Conservation (phyloP, 176 grass and related monocot genomes). For the Coix lacrymajobi region DNA sequence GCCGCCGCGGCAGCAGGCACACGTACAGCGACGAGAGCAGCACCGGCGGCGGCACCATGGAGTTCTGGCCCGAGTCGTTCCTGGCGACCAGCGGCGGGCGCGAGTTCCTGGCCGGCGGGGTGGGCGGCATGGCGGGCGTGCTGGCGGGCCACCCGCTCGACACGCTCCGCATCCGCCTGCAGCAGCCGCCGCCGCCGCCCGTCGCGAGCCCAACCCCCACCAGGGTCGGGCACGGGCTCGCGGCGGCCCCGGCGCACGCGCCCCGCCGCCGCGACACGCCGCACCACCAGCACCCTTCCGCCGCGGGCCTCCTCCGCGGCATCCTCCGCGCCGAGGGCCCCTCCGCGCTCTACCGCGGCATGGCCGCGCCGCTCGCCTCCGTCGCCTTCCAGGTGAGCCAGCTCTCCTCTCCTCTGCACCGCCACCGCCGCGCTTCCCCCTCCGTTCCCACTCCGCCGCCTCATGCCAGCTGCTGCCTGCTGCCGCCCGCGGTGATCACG, state of each 20-base stretch:
- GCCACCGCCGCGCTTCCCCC: background rate
- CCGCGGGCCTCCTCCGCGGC: constrained; percentile 51
- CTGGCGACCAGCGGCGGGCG: constrained; percentile 70
- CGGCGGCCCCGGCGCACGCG: constrained; percentile 15
- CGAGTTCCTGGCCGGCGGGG: constrained; percentile 81
- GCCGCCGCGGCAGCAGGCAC: background rate
- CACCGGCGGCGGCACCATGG: constrained; percentile 30
- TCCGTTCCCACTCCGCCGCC: too few relatives aligned
- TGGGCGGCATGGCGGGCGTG: constrained; percentile 91
- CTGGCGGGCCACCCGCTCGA: constrained; percentile 85
- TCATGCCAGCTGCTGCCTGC: too few relatives aligned
- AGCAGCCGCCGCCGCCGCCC: constrained; percentile 59
- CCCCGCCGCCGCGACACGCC: background rate
- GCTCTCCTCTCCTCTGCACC: background rate
- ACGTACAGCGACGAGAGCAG: background rate
- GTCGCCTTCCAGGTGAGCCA: constrained; percentile 73
- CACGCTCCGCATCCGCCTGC: constrained; percentile 87
- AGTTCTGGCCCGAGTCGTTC: constrained; percentile 99
- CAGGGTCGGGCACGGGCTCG: background rate
- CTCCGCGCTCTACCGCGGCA: constrained; percentile 90
- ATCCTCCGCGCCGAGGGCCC: constrained; percentile 81
- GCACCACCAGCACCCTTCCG: constrained; percentile 38
- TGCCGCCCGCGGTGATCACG: too few relatives aligned
- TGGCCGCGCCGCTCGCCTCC: constrained; percentile 80
- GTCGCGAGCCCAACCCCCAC: constrained; percentile 14